These are phyloP conservation scores for Cudoniella acicularis DNA, from an alignment of 495 filamentous ascomycete genomes.

Conservation along the genomic window DNA sequence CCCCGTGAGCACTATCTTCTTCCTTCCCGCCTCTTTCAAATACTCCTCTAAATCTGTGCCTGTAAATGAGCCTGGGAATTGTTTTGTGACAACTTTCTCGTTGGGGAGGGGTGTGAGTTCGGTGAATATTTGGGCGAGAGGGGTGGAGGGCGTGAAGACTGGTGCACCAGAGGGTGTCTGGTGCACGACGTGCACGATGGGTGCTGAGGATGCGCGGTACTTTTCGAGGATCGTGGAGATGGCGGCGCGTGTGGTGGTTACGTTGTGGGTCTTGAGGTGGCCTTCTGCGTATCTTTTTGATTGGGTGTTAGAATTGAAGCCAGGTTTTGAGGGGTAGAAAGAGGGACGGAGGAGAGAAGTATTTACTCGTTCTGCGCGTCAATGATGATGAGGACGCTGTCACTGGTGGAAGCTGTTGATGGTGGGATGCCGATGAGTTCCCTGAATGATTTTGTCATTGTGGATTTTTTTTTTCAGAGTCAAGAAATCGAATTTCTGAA, in stretches of 20 bases:
- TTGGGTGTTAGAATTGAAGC: no score
- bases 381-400: constrained; percentile 58
- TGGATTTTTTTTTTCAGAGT: no score
- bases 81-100: constrained; percentile 40
- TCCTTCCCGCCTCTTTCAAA: constrained; percentile 23
- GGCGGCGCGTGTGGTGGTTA: constrained; percentile 38
- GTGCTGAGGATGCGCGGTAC: constrained; percentile 44
- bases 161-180: constrained; percentile 52
- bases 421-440: constrained; percentile 41
- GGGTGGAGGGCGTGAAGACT: constrained; percentile 54
- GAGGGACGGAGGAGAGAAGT: not conserved
- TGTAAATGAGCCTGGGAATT: constrained; percentile 28
- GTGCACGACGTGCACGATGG: constrained; percentile 58
- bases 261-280: constrained; percentile 44
- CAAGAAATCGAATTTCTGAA: not conserved
- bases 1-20: constrained; percentile 27
- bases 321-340: no score
- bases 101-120: constrained; percentile 41
- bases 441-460: constrained; percentile 45
- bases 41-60: constrained; percentile 27
- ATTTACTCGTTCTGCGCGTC: constrained; percentile 47
- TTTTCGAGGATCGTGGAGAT: constrained; percentile 46
- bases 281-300: constrained; percentile 59
- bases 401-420: constrained; percentile 44
- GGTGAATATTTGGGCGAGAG: constrained; percentile 48